phyloP scores from a whole-genome alignment of 2,329 filamentous ascomycete species.

The Ceratocystis albifundus region DNA sequence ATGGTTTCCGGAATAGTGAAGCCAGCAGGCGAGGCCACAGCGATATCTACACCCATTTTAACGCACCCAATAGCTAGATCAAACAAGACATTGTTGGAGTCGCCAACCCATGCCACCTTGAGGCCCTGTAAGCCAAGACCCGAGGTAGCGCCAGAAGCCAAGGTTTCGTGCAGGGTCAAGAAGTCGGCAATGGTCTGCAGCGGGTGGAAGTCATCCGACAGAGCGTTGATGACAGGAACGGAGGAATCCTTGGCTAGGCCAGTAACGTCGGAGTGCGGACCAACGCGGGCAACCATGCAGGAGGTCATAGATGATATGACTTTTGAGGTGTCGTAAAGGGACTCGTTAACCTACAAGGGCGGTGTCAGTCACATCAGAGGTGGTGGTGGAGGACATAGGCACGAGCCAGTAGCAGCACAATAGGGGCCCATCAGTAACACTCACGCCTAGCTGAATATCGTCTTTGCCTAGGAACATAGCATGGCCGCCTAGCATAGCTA shows the following conservation, averaged over 20 bases:
- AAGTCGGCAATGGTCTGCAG: constrained; percentile 92
- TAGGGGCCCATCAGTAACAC: constrained; percentile 26
- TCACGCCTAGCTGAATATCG: constrained; percentile 86
- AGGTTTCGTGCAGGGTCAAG: constrained; percentile 74
- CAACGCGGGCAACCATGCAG: constrained; percentile 69
- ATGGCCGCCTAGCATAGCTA: constrained; percentile 78
- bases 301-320: constrained; percentile 93
- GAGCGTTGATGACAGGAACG: constrained; percentile 74
- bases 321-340: constrained; percentile 78
- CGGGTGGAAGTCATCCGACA: constrained; percentile 86
- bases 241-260: constrained; percentile 58
- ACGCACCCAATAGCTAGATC: constrained; percentile 79
- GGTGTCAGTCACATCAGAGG: not conserved
- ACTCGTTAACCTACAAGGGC: constrained; percentile 66
- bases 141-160: constrained; percentile 32
- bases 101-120: constrained; percentile 92
- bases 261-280: constrained; percentile 62
- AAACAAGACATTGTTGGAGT: constrained; percentile 94
- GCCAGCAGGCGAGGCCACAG: constrained; percentile 74
- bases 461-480: constrained; percentile 94
- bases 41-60: constrained; percentile 76
- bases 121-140: constrained; percentile 63
- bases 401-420: no score
- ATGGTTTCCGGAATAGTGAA: constrained; percentile 72
- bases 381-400: not conserved